Conservation (phyloP, 139 green algal genomes). For the Asterochloris erici region DNA sequence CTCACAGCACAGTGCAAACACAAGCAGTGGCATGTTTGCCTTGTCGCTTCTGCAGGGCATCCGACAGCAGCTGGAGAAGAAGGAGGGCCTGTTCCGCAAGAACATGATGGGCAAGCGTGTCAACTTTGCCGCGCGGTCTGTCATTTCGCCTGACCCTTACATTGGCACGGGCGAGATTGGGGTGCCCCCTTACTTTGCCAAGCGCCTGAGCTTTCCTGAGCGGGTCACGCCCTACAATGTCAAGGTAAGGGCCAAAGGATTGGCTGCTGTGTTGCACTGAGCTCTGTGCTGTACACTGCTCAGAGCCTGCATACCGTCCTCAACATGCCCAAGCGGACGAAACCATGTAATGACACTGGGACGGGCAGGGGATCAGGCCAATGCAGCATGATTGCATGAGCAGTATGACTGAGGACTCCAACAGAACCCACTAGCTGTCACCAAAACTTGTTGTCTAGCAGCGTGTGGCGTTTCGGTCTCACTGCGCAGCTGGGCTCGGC, state of each 20-base stretch:
- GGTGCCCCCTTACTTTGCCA: constrained; percentile 95
- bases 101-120: constrained; percentile 99
- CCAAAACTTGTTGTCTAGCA: too few relatives aligned
- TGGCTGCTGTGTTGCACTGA: not conserved
- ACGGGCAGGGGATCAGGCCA: too few relatives aligned
- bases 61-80: constrained; percentile 93
- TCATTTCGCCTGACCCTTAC: constrained; percentile 96
- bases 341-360: too few relatives aligned
- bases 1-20: too few relatives aligned
- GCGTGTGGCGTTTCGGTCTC: not conserved
- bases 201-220: constrained; percentile 89
- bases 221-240: constrained; percentile 90
- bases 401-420: too few relatives aligned
- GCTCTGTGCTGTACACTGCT: not conserved
- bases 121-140: constrained; percentile 94
- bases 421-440: too few relatives aligned
- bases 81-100: constrained; percentile 98
- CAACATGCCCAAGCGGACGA: not conserved
- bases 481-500: too few relatives aligned
- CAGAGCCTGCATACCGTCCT: not conserved
- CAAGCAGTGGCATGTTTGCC: not conserved
- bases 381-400: too few relatives aligned
- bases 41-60: constrained; percentile 53
- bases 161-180: constrained; percentile 90
- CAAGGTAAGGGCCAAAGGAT: constrained; percentile 1